Percentiles rank a stretch among this genome's conserved stretches.
Evolutionary conservation across 2,329 filamentous ascomycete genomes (phyloP).

Genomic region (Claviceps africana): DNA sequence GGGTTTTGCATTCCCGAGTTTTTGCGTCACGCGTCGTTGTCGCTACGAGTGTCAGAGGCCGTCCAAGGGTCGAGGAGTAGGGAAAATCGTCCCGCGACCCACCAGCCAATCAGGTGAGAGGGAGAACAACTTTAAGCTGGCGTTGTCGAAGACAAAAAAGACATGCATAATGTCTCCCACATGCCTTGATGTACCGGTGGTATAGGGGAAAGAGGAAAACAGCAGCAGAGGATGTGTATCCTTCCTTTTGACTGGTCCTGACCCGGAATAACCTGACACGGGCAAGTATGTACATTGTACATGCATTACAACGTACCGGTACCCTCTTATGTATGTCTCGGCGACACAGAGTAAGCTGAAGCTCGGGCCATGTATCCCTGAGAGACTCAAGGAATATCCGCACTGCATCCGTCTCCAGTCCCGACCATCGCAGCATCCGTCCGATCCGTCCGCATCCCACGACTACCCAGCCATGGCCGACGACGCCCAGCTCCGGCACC

Average conservation of each 20-base stretch:
- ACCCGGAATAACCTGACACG: no score
- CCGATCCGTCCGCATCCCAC: no score
- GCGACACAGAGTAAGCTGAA: not conserved
- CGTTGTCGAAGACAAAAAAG: not conserved
- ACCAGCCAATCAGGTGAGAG: not conserved
- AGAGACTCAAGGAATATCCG: no score
- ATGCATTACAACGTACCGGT: no score
- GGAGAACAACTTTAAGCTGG: not conserved
- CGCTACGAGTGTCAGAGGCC: not conserved
- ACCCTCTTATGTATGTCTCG: no score
- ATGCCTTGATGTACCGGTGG: no score
- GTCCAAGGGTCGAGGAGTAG: not conserved
- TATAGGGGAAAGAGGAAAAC: no score
- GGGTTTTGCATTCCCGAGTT: not conserved
- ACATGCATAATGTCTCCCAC: not conserved
- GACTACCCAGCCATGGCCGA: constrained; percentile 19
- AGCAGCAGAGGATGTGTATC: no score
- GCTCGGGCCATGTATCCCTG: not conserved
- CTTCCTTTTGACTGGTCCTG: no score
- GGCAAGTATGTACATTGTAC: no score
- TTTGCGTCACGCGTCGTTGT: not conserved
- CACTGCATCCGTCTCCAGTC: not conserved
- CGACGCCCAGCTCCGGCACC: constrained; percentile 28
- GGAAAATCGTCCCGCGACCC: not conserved
- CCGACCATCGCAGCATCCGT: not conserved